A percentile compares a stretch with the other conserved stretches of the same genome.
phyloP scores from a whole-genome alignment of 2,329 filamentous ascomycete genomes.

The Tolypocladium endophyticum region DNA sequence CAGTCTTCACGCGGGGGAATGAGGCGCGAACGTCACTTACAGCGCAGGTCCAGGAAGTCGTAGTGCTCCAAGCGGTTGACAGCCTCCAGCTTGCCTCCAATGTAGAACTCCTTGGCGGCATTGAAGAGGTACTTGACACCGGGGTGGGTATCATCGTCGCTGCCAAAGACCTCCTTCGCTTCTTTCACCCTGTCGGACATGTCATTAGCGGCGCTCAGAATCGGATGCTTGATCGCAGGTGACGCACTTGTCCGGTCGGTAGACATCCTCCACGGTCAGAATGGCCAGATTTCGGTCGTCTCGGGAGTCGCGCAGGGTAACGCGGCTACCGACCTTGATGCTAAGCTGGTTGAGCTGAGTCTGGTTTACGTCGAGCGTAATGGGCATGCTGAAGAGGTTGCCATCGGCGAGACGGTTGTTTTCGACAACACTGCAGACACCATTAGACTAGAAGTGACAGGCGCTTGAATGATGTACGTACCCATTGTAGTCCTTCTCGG shows the following conservation, averaged over 20 bases:
- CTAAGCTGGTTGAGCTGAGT: constrained; percentile 62
- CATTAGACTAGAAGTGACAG: not conserved
- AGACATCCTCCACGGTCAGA: constrained; percentile 89
- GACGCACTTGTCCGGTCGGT: constrained; percentile 84
- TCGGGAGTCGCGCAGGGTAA: constrained; percentile 88
- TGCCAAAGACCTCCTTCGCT: constrained; percentile 89
- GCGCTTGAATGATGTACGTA: constrained; percentile 31
- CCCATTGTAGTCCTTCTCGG: constrained; percentile 92
- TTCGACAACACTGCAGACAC: constrained; percentile 61
- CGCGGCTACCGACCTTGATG: constrained; percentile 68
- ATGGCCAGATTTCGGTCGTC: constrained; percentile 96
- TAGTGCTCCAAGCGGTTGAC: constrained; percentile 96
- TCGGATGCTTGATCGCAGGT: not conserved
- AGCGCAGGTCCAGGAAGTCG: constrained; percentile 94
- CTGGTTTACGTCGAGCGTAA: constrained; percentile 78
- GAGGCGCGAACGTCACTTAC: constrained; percentile 36
- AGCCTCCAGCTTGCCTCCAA: constrained; percentile 92
- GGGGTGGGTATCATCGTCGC: constrained; percentile 79
- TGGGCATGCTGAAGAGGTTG: constrained; percentile 91
- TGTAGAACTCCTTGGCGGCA: constrained; percentile 75
- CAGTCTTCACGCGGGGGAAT: not conserved
- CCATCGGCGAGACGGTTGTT: constrained; percentile 80
- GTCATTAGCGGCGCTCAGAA: not conserved
- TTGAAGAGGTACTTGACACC: constrained; percentile 84
- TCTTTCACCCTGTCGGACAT: constrained; percentile 59